Evolutionary conservation across 495 filamentous ascomycete species (phyloP).

Genomic region (Penicillium cataractarum): DNA sequence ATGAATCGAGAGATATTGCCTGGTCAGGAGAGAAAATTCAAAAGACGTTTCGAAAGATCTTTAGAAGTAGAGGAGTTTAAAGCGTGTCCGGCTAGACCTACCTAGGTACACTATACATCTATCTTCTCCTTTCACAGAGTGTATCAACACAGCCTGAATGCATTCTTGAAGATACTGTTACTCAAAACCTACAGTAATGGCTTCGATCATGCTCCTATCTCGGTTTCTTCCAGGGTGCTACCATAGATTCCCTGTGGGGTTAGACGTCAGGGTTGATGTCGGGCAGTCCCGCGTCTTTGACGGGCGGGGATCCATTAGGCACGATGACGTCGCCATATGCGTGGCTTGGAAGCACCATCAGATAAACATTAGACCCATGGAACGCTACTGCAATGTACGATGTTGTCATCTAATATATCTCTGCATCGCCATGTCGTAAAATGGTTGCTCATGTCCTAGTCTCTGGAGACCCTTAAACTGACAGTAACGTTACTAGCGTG

Average conservation of each 20-base stretch:
- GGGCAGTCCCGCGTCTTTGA: background rate
- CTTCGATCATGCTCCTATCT: background rate
- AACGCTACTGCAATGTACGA: background rate
- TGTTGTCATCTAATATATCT: conserved; percentile 1
- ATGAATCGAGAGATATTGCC: no score
- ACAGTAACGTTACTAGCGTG: background rate
- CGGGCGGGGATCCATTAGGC: background rate
- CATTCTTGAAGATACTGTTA: background rate
- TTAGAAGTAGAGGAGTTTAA: no score
- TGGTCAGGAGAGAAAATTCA: no score
- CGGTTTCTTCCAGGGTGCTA: no score
- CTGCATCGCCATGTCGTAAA: background rate
- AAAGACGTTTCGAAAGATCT: no score
- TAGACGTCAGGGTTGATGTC: background rate
- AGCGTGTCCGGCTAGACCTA: no score
- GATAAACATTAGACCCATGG: background rate
- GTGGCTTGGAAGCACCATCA: background rate
- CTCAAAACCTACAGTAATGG: background rate
- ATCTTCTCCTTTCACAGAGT: no score
- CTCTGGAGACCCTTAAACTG: background rate
- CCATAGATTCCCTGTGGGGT: background rate
- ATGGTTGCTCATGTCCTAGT: background rate
- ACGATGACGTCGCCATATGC: background rate
- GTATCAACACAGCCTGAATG: no score
- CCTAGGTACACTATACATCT: no score